phyloP scores from a whole-genome alignment of 129 eudicot genomes.

The Escallonia herrerae region DNA sequence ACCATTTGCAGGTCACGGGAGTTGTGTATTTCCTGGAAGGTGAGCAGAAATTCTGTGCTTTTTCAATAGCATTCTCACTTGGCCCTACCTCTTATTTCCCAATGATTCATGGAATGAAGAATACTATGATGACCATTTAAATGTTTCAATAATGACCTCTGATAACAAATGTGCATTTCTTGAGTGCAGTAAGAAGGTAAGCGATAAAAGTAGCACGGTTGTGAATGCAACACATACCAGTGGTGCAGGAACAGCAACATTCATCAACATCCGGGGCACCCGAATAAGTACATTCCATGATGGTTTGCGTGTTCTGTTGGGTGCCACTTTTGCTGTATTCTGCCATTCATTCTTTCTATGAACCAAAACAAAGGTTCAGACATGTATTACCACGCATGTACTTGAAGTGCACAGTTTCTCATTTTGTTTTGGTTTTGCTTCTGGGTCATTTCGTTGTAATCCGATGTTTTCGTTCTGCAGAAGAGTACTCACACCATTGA shows the following conservation, averaged over 20 bases:
- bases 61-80: slow-evolving; percentile 23
- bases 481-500: slow-evolving; percentile 3
- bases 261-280: neutral
- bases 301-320: slow-evolving; percentile 23
- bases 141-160: neutral
- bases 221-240: slow-evolving; percentile 65
- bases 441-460: neutral
- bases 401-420: too few species aligned
- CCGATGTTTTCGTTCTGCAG: slow-evolving; percentile 16
- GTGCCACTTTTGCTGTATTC: slow-evolving; percentile 22
- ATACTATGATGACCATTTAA: neutral
- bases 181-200: slow-evolving; percentile 60
- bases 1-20: slow-evolving; percentile 89
- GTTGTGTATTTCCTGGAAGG: slow-evolving; percentile 97
- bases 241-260: slow-evolving; percentile 31
- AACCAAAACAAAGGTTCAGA: slow-evolving; percentile 27
- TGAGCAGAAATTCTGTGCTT: slow-evolving; percentile 33
- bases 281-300: slow-evolving; percentile 10
- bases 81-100: slow-evolving; percentile 33
- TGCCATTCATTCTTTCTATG: slow-evolving; percentile 30
- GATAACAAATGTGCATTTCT: neutral
- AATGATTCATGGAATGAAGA: neutral
- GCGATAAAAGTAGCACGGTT: slow-evolving; percentile 47
- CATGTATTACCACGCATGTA: neutral
- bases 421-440: neutral